phyloP scores from a whole-genome alignment of 495 filamentous ascomycete genomes.

The Neurospora intermedia region DNA sequence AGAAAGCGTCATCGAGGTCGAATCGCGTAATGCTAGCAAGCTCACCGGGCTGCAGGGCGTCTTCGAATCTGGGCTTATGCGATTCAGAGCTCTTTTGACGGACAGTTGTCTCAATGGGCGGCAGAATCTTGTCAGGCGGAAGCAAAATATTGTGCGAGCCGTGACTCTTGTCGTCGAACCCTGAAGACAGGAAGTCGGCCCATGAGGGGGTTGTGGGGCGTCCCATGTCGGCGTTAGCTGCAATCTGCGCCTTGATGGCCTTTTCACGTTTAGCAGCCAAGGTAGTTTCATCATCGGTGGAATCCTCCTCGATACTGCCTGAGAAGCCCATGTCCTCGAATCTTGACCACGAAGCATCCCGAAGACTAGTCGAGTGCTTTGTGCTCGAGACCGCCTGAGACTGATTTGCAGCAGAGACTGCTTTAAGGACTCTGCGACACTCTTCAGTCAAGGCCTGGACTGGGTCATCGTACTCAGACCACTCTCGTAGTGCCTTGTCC shows the following conservation, averaged over 20 bases:
- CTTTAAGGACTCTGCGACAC: constrained; percentile 78
- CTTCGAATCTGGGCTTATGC: constrained; percentile 57
- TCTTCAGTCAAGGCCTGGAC: constrained; percentile 83
- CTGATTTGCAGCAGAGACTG: constrained; percentile 81
- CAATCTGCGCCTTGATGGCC: constrained; percentile 18
- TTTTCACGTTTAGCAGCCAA: constrained; percentile 18
- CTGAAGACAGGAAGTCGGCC: constrained; percentile 92
- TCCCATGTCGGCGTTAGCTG: constrained; percentile 49
- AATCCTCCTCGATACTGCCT: constrained; percentile 59
- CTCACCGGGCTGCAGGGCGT: constrained; percentile 77
- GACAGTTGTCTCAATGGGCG: constrained; percentile 60
- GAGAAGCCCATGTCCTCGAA: constrained; percentile 95
- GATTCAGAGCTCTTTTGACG: constrained; percentile 82
- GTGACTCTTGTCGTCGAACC: constrained; percentile 66
- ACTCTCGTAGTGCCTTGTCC: constrained; percentile 70
- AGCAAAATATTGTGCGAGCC: constrained; percentile 53
- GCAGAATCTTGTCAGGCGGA: constrained; percentile 82
- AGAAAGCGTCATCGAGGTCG: constrained; percentile 90
- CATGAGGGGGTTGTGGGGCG: constrained; percentile 93
- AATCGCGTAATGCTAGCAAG: constrained; percentile 80
- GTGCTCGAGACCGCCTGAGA: constrained; percentile 53
- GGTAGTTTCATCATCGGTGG: constrained; percentile 48
- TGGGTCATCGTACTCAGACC: constrained; percentile 82
- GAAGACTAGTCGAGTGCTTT: constrained; percentile 57
- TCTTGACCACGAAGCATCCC: constrained; percentile 87